A percentile compares a stretch with the other conserved stretches of the same genome.
Conservation (phyloP, 192 early-diverging fungal species). For the Coemansia sp. region DNA sequence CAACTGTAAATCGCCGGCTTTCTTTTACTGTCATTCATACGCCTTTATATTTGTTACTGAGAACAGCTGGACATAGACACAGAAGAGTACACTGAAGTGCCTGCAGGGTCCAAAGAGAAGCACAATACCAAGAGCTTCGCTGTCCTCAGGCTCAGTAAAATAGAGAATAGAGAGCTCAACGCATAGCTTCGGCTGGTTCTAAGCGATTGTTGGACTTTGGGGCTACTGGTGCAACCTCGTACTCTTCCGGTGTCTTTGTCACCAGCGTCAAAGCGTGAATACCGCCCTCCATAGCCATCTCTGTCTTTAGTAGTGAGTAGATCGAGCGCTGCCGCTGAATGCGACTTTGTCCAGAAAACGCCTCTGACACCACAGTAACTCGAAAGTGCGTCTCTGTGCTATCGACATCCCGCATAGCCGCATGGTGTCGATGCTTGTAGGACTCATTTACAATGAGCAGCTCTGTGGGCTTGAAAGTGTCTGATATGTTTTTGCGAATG, state of each 20-base stretch:
- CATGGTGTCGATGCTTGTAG: conserved; percentile 76
- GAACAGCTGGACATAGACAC: no score
- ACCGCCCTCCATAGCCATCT: conserved; percentile 70
- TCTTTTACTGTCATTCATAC: no score
- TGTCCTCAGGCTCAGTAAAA: not conserved
- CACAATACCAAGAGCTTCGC: not conserved
- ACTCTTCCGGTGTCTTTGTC: conserved; percentile 72
- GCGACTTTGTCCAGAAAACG: conserved; percentile 51
- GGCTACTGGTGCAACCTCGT: not conserved
- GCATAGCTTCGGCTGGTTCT: not conserved
- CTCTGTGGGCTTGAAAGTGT: conserved; percentile 55
- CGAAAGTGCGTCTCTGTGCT: conserved; percentile 83
- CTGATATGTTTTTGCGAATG: conserved; percentile 28
- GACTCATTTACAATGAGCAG: conserved; percentile 80
- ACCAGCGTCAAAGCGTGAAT: conserved; percentile 77
- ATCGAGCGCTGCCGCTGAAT: conserved; percentile 69
- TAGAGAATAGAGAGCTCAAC: not conserved
- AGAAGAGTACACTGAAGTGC: not conserved
- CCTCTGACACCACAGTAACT: conserved; percentile 68
- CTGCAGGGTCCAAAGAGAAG: not conserved
- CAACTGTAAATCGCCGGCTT: no score
- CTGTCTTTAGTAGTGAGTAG: conserved; percentile 61
- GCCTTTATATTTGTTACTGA: no score
- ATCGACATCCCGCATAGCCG: conserved; percentile 76
- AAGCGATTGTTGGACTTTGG: not conserved